Conservation (phyloP, 2,329 filamentous ascomycete species). For the Colletotrichum zoysiae region DNA sequence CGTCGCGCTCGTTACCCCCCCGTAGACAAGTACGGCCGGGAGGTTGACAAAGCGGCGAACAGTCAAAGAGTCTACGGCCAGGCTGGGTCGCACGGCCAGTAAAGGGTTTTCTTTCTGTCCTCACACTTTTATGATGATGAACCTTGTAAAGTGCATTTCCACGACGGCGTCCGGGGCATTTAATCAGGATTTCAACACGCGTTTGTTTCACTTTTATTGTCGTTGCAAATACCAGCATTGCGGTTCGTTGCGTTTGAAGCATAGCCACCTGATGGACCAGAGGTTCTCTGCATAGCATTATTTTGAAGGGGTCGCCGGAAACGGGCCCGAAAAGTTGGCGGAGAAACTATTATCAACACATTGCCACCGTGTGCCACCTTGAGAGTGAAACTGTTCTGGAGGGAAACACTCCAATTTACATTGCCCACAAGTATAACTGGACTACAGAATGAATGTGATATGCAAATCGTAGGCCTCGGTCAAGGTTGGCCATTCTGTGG, state of each 20-base stretch:
- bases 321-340: background rate
- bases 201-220: constrained; percentile 6
- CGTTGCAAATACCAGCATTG: constrained; percentile 26
- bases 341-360: background rate
- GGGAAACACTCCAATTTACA: background rate
- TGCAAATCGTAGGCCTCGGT: no score
- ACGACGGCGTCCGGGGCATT: constrained; percentile 27
- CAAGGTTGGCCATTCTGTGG: no score
- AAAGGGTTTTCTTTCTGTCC: constrained; percentile 31
- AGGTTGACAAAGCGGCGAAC: constrained; percentile 52
- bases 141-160: constrained; percentile 30
- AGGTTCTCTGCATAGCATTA: constrained; percentile 14
- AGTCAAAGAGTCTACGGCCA: constrained; percentile 52
- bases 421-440: background rate
- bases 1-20: constrained; percentile 79
- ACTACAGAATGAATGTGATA: background rate
- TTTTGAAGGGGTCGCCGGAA: background rate
- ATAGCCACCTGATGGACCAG: constrained; percentile 19
- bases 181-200: background rate
- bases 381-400: no score
- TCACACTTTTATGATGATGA: constrained; percentile 29
- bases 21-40: constrained; percentile 68
- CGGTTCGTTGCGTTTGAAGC: constrained; percentile 25
- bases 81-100: constrained; percentile 60
- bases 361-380: background rate